Base-by-base conservation (phyloP, 2,329 filamentous ascomycete species). In the Nakataea oryzae region DNA sequence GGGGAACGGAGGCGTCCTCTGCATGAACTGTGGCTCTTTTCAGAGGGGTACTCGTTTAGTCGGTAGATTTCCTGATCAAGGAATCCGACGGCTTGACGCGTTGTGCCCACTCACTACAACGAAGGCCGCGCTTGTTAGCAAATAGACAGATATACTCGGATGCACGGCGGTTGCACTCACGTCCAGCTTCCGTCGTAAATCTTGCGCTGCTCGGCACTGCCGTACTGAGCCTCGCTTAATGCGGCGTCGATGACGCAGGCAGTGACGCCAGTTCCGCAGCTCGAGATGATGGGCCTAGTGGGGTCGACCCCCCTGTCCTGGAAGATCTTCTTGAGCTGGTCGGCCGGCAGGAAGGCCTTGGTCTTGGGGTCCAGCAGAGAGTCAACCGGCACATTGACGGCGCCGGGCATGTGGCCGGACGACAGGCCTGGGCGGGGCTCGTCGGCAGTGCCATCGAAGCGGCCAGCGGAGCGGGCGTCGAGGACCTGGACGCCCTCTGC, bases 131-230 rank as follows among this genome's bases (percentile, higher is more conserved):
- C 55, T 60, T 61, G 61, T 61, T 59, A 55, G 57, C 55, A 57
- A 58, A 17, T 47, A 61, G 67, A 63, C 24, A 28, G 11, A 12
- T 54, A 21, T 32, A 27, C 13, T 27, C 24, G 14, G n/a, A 55
- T 7, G 21, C 13, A n/a, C 7, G 34, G 14, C 14, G 17, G 17
- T 50, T 50, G 50, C 26, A 88, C 90, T 86, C 80, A 96, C 83
- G 95, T 97, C 95, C 95, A 99, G 74, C 93, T 96, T 58, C 95
- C 95, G 73, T 99, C 95, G 70, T 99, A 99, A 27, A 99, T 81
- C 71, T 83, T 87, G 67, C 90, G 84, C 62, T 84, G 83, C 64
- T 86, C 82, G 0, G 83, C 75, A 4, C 84, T 78, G 2, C 89
- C 90, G 70, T 86, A 93, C 1, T 86, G 87, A 27, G 93, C 91